A percentile compares a stretch with the other conserved stretches of the same genome.
Conservation (phyloP, 768 basidiomycete genomes). For the Suillus sp. region DNA sequence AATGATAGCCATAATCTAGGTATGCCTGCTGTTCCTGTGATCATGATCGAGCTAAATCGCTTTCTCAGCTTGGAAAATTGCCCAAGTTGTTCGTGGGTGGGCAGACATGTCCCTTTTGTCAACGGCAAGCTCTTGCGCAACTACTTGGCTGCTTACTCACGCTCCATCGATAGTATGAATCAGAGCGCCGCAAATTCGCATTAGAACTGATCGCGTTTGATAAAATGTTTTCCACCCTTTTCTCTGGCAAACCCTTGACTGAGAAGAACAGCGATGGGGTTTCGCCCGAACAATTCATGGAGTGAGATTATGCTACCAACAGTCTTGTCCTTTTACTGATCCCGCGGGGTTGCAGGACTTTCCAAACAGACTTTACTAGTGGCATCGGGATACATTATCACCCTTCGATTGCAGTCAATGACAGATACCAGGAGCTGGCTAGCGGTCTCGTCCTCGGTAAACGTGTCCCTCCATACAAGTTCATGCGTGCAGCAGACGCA, state of each 20-base stretch:
- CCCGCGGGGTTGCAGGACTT: slow-evolving; percentile 34
- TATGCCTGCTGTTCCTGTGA: slow-evolving; percentile 15
- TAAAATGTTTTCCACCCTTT: slow-evolving; percentile 50
- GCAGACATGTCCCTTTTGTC: slow-evolving; percentile 46
- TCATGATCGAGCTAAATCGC: background rate
- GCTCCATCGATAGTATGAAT: slow-evolving; percentile 44
- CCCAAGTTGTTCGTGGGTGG: slow-evolving; percentile 48
- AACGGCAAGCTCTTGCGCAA: slow-evolving; percentile 36
- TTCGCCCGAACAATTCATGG: slow-evolving; percentile 46
- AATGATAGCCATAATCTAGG: slow-evolving; percentile 55
- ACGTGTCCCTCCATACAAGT: slow-evolving; percentile 49
- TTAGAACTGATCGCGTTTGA: slow-evolving; percentile 58
- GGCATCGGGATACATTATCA: slow-evolving; percentile 52
- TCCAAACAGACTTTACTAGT: slow-evolving; percentile 46
- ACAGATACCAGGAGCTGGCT: slow-evolving; percentile 40
- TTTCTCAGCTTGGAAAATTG: slow-evolving; percentile 51
- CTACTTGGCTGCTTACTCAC: background rate
- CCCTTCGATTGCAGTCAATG: slow-evolving; percentile 39
- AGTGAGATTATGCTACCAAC: slow-evolving; percentile 28
- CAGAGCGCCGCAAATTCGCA: slow-evolving; percentile 54
- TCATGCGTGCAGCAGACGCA: slow-evolving; percentile 49
- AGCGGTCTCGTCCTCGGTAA: slow-evolving; percentile 47
- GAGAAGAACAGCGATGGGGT: slow-evolving; percentile 39
- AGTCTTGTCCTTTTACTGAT: background rate
- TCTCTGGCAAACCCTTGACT: slow-evolving; percentile 52